phyloP scores from a whole-genome alignment of 176 grass and related monocot genomes.

The Coix lacrymajobi region DNA sequence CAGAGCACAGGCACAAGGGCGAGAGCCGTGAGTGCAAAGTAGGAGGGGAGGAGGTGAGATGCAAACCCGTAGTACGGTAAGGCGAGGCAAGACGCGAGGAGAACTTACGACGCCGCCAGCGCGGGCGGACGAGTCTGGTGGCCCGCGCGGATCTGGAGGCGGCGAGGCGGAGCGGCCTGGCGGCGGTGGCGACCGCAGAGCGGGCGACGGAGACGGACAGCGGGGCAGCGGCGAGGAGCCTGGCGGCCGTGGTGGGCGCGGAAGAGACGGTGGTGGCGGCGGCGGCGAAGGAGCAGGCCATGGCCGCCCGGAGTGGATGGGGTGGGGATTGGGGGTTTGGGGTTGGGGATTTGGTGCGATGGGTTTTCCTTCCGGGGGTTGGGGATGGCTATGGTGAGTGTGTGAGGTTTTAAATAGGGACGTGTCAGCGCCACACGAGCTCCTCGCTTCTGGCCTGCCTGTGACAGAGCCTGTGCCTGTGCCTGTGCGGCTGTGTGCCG shows the following conservation, averaged over 20 bases:
- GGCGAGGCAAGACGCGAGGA: not conserved
- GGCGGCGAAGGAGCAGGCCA: conserved; percentile 50
- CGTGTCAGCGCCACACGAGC: not conserved
- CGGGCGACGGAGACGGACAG: too few relatives aligned
- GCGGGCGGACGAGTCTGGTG: conserved; percentile 45
- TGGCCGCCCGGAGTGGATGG: conserved; percentile 46
- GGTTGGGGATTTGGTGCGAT: not conserved
- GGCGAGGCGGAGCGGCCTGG: too few relatives aligned
- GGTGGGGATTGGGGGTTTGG: not conserved
- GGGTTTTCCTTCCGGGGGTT: not conserved
- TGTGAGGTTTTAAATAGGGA: not conserved
- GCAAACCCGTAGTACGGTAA: not conserved
- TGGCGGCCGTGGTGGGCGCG: too few relatives aligned
- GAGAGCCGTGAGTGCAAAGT: not conserved
- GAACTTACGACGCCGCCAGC: conserved; percentile 34
- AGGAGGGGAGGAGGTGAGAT: not conserved
- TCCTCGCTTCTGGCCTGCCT: not conserved
- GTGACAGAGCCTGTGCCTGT: too few relatives aligned
- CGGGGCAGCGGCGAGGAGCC: too few relatives aligned
- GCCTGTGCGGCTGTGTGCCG: too few relatives aligned
- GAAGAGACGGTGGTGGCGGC: too few relatives aligned
- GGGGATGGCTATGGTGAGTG: not conserved
- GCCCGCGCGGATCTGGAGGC: too few relatives aligned
- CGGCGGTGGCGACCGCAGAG: too few relatives aligned
- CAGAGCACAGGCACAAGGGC: not conserved